phyloP scores from a whole-genome alignment of 345 rosid species.

The Stellera chamaejasme region DNA sequence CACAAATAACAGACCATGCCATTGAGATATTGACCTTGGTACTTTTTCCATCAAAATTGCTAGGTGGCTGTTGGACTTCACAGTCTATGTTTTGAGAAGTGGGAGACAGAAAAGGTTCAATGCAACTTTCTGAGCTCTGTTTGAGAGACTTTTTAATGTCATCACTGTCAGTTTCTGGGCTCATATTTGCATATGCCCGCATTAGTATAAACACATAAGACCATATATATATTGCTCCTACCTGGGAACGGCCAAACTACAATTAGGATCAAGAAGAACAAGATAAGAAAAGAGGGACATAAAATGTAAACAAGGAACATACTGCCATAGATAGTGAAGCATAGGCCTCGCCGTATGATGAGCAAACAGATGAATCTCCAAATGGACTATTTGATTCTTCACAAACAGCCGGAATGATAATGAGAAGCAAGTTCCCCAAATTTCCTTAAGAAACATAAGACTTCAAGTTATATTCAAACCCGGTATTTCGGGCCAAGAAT shows the following conservation, averaged over 20 bases:
- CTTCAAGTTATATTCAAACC: neutral
- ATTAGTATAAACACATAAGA: conserved; percentile 45
- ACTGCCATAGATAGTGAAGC: conserved; percentile 70
- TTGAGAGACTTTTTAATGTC: conserved; percentile 14
- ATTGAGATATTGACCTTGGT: conserved; percentile 16
- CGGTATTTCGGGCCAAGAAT: conserved; percentile 3
- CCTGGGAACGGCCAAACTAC: conserved; percentile 13
- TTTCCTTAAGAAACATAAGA: conserved; percentile 31
- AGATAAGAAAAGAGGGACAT: neutral
- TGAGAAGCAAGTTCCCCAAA: conserved; percentile 54
- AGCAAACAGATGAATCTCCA: conserved; percentile 45
- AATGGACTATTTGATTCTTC: conserved; percentile 58
- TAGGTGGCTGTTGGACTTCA: conserved; percentile 7
- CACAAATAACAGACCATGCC: neutral
- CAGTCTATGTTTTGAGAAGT: conserved; percentile 8
- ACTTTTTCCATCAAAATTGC: conserved; percentile 5
- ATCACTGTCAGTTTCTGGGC: conserved; percentile 10
- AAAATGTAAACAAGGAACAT: conserved; percentile 10
- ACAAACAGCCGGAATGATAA: conserved; percentile 65
- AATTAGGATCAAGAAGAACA: conserved; percentile 1
- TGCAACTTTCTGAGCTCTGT: conserved; percentile 21
- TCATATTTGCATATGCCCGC: conserved; percentile 26
- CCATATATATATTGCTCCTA: conserved; percentile 63
- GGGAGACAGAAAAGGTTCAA: conserved; percentile 35
- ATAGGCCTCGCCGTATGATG: conserved; percentile 41